Percentiles rank a stretch among this genome's conserved stretches.
These are phyloP conservation scores for Rhexocercosporidium sp. DNA, from an alignment of 2,329 filamentous ascomycete species.

Conservation along the genomic window DNA sequence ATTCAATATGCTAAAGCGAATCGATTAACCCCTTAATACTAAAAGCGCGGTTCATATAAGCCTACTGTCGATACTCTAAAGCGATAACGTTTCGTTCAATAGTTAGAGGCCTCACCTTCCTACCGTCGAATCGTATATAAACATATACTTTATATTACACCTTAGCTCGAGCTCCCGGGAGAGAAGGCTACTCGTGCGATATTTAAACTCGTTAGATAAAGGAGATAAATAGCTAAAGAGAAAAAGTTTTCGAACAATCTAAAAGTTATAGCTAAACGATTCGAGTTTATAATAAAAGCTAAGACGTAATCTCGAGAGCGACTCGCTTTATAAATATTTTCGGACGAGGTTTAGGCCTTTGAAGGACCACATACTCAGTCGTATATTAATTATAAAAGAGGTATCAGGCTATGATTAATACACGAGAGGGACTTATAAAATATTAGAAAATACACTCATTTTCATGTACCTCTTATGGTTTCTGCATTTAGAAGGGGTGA, in stretches of 20 bases:
- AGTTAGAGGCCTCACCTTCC: no score
- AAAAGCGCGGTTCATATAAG: no score
- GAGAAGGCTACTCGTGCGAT: neutral
- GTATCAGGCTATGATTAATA: no score
- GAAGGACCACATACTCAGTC: slow-evolving; percentile 6
- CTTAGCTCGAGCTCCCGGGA: neutral
- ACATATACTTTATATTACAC: neutral
- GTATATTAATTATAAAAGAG: neutral
- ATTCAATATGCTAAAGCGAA: neutral
- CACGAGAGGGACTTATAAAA: no score
- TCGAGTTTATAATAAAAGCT: slow-evolving; percentile 8
- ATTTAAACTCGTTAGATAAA: neutral
- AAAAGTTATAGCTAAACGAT: neutral
- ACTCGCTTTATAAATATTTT: slow-evolving; percentile 19
- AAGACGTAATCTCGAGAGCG: slow-evolving; percentile 5
- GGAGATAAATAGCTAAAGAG: neutral
- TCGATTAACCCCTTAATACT: neutral
- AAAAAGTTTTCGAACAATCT: slow-evolving; percentile 18
- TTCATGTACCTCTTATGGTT: no score
- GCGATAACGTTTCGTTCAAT: no score
- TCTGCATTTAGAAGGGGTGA: no score
- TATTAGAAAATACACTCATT: no score
- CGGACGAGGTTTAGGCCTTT: slow-evolving; percentile 19
- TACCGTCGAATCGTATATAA: neutral
- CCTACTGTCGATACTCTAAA: no score